Conservation (phyloP, 2,329 filamentous ascomycete species). For the Colletotrichum sp. region DNA sequence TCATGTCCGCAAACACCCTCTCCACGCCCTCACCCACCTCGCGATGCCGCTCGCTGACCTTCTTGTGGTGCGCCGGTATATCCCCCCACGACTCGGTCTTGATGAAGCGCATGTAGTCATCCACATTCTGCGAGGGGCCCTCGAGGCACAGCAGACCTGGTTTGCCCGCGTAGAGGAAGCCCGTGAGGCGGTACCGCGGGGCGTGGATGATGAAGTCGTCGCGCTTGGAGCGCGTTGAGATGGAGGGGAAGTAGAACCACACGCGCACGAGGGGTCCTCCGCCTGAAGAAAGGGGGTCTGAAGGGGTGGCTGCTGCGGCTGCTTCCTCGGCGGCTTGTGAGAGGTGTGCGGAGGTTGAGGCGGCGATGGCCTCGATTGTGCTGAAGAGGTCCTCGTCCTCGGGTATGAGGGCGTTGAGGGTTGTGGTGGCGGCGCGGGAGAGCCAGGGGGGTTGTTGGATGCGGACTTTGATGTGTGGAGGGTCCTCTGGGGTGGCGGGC, state of each 20-base stretch:
- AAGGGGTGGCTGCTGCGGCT: not conserved
- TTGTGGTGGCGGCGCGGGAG: constrained; percentile 50
- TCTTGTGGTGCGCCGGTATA: constrained; percentile 66
- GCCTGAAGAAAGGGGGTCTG: not conserved
- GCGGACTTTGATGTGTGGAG: constrained; percentile 45
- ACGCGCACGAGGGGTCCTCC: constrained; percentile 48
- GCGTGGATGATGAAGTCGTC: constrained; percentile 61
- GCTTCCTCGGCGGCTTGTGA: constrained; percentile 26
- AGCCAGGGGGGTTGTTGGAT: constrained; percentile 58
- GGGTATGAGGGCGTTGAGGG: constrained; percentile 44
- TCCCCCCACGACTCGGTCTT: constrained; percentile 69
- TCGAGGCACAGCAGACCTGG: constrained; percentile 61
- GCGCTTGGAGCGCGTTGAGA: constrained; percentile 63
- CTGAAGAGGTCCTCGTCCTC: constrained; percentile 46
- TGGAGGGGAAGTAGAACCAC: constrained; percentile 69
- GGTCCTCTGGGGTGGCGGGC: constrained; percentile 26
- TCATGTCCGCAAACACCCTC: constrained; percentile 60
- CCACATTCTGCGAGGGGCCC: constrained; percentile 50
- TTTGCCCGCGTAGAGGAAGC: constrained; percentile 66
- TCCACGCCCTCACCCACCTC: constrained; percentile 30
- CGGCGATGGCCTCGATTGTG: constrained; percentile 49
- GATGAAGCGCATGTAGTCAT: constrained; percentile 67
- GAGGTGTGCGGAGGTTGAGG: constrained; percentile 35
- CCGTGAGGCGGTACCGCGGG: constrained; percentile 57
- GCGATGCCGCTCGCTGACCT: constrained; percentile 61